A percentile compares a stretch with the other conserved stretches of the same genome.
Evolutionary conservation across 148 eudicot genomes (phyloP).

Genomic region (Bassia scoparia): DNA sequence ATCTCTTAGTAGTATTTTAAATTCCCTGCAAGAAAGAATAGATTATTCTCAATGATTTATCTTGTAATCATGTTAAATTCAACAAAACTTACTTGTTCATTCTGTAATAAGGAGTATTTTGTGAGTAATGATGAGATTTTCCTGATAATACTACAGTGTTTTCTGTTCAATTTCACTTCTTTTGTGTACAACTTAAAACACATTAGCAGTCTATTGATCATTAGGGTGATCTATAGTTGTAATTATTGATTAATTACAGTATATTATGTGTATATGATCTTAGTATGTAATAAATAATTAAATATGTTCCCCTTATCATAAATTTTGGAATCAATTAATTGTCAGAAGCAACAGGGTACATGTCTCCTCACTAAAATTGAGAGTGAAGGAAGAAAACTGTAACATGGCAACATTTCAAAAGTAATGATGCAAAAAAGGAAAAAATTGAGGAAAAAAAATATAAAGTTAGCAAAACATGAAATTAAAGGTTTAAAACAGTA

Average conservation of each 20-base stretch:
- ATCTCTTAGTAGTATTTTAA: too few species aligned
- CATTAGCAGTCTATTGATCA: background rate
- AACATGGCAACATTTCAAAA: constrained; percentile 13
- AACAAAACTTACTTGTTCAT: background rate
- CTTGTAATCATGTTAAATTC: background rate
- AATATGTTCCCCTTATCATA: background rate
- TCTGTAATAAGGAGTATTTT: too few species aligned
- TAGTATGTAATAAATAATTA: too few species aligned
- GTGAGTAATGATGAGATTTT: too few species aligned
- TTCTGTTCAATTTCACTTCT: too few species aligned
- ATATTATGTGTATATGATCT: background rate
- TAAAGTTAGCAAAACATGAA: background rate
- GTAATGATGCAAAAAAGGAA: constrained; percentile 15
- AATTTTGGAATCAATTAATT: constrained; percentile 6
- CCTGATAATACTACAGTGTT: too few species aligned
- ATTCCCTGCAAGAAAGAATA: background rate
- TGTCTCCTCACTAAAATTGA: constrained; percentile 5
- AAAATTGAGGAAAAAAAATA: background rate
- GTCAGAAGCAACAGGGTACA: constrained; percentile 15
- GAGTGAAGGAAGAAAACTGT: constrained; percentile 5
- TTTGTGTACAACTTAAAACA: background rate
- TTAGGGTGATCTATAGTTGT: background rate
- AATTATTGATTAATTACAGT: too few species aligned
- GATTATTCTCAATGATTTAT: background rate
- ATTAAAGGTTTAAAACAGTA: constrained; percentile 1